Base-by-base conservation (phyloP, 805 yeast species). In the Brettanomyces nanus region DNA sequence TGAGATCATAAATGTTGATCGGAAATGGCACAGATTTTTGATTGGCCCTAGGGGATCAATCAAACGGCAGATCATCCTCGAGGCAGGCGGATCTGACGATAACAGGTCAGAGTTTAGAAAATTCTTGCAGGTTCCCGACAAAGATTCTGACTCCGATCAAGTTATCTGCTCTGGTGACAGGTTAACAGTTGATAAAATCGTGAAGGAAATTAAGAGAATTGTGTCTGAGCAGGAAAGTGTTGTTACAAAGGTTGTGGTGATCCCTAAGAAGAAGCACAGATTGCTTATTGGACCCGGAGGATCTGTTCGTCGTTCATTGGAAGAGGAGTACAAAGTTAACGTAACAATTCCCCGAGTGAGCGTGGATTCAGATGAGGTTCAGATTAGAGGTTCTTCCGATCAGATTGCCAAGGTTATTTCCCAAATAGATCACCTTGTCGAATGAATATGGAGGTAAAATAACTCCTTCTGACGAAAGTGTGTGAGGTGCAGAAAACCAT, bases 211-310 rank as follows among this genome's bases (percentile, higher is more conserved):
- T 46, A 65, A 76, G 39, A 66, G 68, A 36, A 65, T 89, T 36
- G 80, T 87, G 34, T 68, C 64, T 15, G 77, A 73, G 26, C 75
- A 74, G 45, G 86, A 85, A 56, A 75, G 75, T 37, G 62, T 77
- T 35, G 63, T 70, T 35, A 61, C 66, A 28, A 80, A 68, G 45
- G 69, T 65, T 28, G 49, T 71, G 40, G 76, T 68, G 13, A 67
- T 90, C 49, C 75, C 92, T 29, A 75, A 77, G 54, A 81, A 77
- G 42, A 81, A 80, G 54, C 90, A 85, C 51, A 74, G 85, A 49
- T 68, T 76, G 7, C 53, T 90, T 36, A 75, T 90, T 58, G 97
- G 97, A 28, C 77, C 86, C 28, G 77, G 77, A 41, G 97, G 97
- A 31, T 52, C 75, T 10, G 71, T 73, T 41, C 85, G 90, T 61